Evolutionary conservation across 2,329 filamentous ascomycete species (phyloP).

Genomic region (Claviceps arundinis): DNA sequence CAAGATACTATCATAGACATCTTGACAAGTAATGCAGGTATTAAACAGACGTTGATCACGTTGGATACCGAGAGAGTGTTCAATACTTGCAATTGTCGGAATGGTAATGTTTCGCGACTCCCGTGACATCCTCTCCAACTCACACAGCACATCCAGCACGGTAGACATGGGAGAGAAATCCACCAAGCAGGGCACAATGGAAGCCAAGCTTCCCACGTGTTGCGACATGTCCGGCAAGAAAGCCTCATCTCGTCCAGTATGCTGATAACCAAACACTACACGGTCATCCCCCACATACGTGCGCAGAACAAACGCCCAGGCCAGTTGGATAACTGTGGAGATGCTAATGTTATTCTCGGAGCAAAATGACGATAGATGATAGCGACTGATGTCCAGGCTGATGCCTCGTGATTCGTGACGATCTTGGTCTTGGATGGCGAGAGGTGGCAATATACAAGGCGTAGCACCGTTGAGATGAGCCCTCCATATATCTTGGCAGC

Average conservation of each 20-base stretch:
- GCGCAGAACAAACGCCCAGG: constrained; percentile 45
- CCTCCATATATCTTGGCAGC: constrained; percentile 33
- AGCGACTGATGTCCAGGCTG: constrained; percentile 26
- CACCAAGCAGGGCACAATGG: constrained; percentile 21
- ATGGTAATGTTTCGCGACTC: constrained; percentile 24
- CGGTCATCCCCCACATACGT: constrained; percentile 38
- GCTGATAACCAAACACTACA: constrained; percentile 41
- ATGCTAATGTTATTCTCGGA: constrained; percentile 26
- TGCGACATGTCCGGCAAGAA: constrained; percentile 26
- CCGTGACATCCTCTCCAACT: constrained; percentile 17
- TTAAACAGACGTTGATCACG: constrained; percentile 35
- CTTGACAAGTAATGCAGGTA: constrained; percentile 35
- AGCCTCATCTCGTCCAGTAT: constrained; percentile 29
- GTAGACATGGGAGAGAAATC: constrained; percentile 20
- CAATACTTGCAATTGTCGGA: constrained; percentile 31
- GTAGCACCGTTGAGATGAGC: constrained; percentile 23
- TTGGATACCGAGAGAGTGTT: constrained; percentile 30
- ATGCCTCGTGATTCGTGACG: constrained; percentile 23
- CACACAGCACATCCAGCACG: constrained; percentile 19
- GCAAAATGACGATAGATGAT: constrained; percentile 31
- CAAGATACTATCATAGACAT: constrained; percentile 17
- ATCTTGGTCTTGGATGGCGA: constrained; percentile 16
- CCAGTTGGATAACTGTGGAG: constrained; percentile 40
- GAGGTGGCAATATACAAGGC: constrained; percentile 33
- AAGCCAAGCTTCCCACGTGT: constrained; percentile 34